These are phyloP conservation scores for Malus fusca DNA, from an alignment of 306 rosid species.

Conservation along the genomic window DNA sequence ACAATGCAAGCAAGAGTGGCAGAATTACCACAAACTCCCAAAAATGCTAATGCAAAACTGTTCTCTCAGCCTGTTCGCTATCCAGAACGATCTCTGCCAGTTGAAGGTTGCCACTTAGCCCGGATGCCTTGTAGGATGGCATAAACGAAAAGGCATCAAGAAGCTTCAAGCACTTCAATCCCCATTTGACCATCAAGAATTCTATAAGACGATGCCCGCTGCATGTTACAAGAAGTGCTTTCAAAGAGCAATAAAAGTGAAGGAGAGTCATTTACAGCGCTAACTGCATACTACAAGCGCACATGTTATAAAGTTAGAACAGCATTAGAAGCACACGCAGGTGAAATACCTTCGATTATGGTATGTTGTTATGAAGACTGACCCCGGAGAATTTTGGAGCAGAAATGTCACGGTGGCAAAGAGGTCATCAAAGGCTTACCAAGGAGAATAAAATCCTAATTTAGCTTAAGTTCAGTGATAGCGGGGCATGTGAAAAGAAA, in stretches of 20 bases:
- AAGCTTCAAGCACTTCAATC: constrained; percentile 77
- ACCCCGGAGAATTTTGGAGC: constrained; percentile 59
- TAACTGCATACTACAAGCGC: not conserved
- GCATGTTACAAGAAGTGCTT: constrained; percentile 4
- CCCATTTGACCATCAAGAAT: constrained; percentile 77
- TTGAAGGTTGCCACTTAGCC: constrained; percentile 73
- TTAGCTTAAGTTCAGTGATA: constrained; percentile 22
- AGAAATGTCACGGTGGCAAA: constrained; percentile 72
- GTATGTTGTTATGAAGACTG: constrained; percentile 64
- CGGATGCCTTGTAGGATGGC: constrained; percentile 60
- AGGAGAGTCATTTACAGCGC: not conserved
- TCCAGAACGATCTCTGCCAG: constrained; percentile 71
- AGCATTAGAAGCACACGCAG: constrained; percentile 10
- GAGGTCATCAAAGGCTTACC: constrained; percentile 71
- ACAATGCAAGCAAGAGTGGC: not conserved
- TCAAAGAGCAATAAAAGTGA: not conserved
- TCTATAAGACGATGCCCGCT: constrained; percentile 79
- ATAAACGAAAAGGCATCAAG: constrained; percentile 77
- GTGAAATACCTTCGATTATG: constrained; percentile 70
- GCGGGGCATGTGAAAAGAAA: not conserved
- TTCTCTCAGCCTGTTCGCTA: constrained; percentile 27
- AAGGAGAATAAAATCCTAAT: constrained; percentile 13
- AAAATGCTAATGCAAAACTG: constrained; percentile 11
- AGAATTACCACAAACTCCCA: not conserved
- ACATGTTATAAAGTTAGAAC: not conserved